These are phyloP conservation scores for Vitis labrusca DNA, from an alignment of 164 flowering plant species.

Conservation along the genomic window DNA sequence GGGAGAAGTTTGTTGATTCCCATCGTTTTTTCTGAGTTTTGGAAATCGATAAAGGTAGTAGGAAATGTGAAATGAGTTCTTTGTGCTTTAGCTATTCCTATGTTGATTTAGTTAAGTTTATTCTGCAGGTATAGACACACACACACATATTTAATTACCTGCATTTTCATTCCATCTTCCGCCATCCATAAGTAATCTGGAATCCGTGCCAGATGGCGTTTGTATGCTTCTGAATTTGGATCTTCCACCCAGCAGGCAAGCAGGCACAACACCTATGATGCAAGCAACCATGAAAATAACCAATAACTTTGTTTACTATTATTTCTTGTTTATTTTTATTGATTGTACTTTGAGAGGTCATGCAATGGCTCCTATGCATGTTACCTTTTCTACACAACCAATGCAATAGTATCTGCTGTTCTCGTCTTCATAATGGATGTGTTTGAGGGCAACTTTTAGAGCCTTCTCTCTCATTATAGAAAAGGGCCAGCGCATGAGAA, in stretches of 20 bases:
- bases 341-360: too few species aligned
- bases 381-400: slow-evolving; percentile 42
- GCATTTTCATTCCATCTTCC: slow-evolving; percentile 53
- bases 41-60: too few species aligned
- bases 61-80: too few species aligned
- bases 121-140: too few species aligned
- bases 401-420: slow-evolving; percentile 36
- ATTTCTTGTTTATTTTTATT: too few species aligned
- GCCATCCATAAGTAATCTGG: slow-evolving; percentile 50
- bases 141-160: slow-evolving; percentile 11
- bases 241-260: slow-evolving; percentile 58
- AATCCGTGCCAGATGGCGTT: slow-evolving; percentile 38
- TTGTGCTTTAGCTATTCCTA: too few species aligned
- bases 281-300: background rate
- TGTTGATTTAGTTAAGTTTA: too few species aligned
- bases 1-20: too few species aligned
- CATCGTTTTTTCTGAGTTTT: too few species aligned
- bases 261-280: slow-evolving; percentile 33
- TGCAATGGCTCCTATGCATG: too few species aligned
- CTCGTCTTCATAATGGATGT: slow-evolving; percentile 38
- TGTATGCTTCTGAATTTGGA: slow-evolving; percentile 49
- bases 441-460: slow-evolving; percentile 25
- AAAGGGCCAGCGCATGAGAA: slow-evolving; percentile 42
- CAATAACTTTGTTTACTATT: too few species aligned
- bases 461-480: slow-evolving; percentile 33